These are phyloP conservation scores for Pyrus communis DNA, from an alignment of 306 rosid species.

Conservation along the genomic window DNA sequence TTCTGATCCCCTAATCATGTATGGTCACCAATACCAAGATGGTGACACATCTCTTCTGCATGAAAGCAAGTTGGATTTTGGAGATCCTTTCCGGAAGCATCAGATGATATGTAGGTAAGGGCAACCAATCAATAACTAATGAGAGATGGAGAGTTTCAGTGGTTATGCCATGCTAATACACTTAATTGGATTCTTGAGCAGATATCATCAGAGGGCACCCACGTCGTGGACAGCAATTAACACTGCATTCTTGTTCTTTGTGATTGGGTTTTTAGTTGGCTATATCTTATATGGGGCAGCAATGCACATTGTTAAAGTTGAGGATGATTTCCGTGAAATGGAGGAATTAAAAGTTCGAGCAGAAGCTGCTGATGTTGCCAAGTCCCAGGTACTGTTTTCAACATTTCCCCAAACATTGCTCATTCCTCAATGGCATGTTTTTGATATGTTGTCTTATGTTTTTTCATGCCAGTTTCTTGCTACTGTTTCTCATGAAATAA, in stretches of 20 bases:
- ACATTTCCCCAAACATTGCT: constrained; percentile 10
- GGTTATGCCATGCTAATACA: constrained; percentile 20
- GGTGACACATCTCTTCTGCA: constrained; percentile 68
- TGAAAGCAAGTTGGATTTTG: constrained; percentile 91
- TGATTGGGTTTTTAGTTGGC: constrained; percentile 75
- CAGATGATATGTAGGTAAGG: constrained; percentile 91
- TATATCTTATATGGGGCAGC: constrained; percentile 91
- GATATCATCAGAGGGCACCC: constrained; percentile 92
- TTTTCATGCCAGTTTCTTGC: constrained; percentile 68
- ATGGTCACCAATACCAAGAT: constrained; percentile 75
- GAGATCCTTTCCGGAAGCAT: constrained; percentile 90
- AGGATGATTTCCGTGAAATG: constrained; percentile 86
- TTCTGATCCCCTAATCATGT: constrained; percentile 71
- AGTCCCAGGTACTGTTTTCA: constrained; percentile 69
- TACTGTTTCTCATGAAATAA: constrained; percentile 95
- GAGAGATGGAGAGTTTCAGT: neutral
- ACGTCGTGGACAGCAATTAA: constrained; percentile 65
- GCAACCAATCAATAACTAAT: constrained; percentile 8
- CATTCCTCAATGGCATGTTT: constrained; percentile 10
- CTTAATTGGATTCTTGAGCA: constrained; percentile 32
- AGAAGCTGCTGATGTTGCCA: constrained; percentile 94
- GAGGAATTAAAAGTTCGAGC: constrained; percentile 64
- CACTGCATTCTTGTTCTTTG: constrained; percentile 58
- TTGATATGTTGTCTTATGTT: constrained; percentile 5
- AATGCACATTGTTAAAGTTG: constrained; percentile 84